Conservation (phyloP, 176 grass and related monocot genomes). For the Poa annua region DNA sequence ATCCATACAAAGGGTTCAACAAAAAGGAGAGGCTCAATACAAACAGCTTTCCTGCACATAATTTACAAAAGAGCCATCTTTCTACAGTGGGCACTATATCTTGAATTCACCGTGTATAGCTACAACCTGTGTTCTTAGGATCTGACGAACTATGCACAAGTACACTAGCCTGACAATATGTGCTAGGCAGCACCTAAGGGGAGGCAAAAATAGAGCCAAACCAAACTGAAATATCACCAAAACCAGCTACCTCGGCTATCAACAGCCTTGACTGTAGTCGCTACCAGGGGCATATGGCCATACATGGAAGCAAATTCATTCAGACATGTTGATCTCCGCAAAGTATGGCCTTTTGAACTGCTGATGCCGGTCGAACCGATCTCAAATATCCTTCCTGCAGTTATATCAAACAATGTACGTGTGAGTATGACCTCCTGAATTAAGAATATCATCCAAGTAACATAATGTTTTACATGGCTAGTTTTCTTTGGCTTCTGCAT, state of each 20-base stretch:
- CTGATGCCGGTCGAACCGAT: slow-evolving; percentile 90
- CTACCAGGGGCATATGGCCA: slow-evolving; percentile 82
- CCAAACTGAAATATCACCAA: slow-evolving; percentile 56
- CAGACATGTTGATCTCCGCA: slow-evolving; percentile 71
- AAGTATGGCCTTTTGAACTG: slow-evolving; percentile 69
- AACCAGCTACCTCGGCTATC: slow-evolving; percentile 78
- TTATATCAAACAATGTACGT: background rate
- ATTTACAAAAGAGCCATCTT: background rate
- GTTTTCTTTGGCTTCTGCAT: background rate
- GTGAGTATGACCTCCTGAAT: slow-evolving; percentile 14
- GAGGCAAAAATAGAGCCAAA: background rate
- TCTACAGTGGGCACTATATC: background rate
- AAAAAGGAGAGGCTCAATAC: background rate
- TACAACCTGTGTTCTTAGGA: slow-evolving; percentile 18
- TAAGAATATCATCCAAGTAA: background rate
- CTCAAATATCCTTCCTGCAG: slow-evolving; percentile 85
- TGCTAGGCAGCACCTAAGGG: slow-evolving; percentile 30
- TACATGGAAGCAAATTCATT: slow-evolving; percentile 75
- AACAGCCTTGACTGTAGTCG: slow-evolving; percentile 73
- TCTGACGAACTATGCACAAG: slow-evolving; percentile 46
- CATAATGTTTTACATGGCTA: background rate
- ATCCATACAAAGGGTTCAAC: background rate
- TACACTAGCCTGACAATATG: slow-evolving; percentile 36
- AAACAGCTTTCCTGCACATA: background rate
- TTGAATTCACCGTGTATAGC: slow-evolving; percentile 15